Evolutionary conservation across 2,329 filamentous ascomycete genomes (phyloP).

Genomic region (Pseudopithomyces chartarum): DNA sequence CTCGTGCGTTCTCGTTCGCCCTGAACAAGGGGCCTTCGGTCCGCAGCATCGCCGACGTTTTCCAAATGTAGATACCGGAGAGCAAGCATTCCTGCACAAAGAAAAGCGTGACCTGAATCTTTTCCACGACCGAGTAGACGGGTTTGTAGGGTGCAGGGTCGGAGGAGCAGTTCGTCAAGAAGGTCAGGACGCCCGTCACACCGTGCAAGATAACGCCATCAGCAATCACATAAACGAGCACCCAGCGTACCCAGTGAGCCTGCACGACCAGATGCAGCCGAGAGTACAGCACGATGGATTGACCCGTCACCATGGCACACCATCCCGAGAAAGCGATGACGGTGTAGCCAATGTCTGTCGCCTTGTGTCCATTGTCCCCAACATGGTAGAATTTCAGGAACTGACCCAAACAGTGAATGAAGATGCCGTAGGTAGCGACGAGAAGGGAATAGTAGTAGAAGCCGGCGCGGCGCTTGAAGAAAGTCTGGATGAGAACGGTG

Average conservation of each 20-base stretch:
- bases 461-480: constrained; percentile 19
- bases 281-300: constrained; percentile 65
- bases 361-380: constrained; percentile 1
- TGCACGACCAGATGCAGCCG: constrained; percentile 61
- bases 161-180: constrained; percentile 47
- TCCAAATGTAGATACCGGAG: constrained; percentile 53
- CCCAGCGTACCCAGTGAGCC: constrained; percentile 46
- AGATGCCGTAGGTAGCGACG: constrained; percentile 16
- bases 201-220: constrained; percentile 58
- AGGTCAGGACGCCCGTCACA: constrained; percentile 55
- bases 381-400: constrained; percentile 20
- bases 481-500: constrained; percentile 14
- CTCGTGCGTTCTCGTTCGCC: constrained; percentile 8
- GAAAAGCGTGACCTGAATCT: constrained; percentile 44
- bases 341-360: constrained; percentile 2
- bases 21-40: constrained; percentile 12
- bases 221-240: constrained; percentile 60
- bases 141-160: constrained; percentile 30
- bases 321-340: constrained; percentile 36
- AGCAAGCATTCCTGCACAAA: constrained; percentile 40
- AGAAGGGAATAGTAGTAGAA: constrained; percentile 19
- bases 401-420: constrained; percentile 15
- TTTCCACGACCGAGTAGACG: constrained; percentile 43
- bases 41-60: constrained; percentile 32
- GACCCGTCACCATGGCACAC: constrained; percentile 64